Evolutionary conservation across 352 stramenopile species (phyloP), one percentile per base, ranked within the genome.

Genomic region (Phytopythium oedochilum): DNA sequence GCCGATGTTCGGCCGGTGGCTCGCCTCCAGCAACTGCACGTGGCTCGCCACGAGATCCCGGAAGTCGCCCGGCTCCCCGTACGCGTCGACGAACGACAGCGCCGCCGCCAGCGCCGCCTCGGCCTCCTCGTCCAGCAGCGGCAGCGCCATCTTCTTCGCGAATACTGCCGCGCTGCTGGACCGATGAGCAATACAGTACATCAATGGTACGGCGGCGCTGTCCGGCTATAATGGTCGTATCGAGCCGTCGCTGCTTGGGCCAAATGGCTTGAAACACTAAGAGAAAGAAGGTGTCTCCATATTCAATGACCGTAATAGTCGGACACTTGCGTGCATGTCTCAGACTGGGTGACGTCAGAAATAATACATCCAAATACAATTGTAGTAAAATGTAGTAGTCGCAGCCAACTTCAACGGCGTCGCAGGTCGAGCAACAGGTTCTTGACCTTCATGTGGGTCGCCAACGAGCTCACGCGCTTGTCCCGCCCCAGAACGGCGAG

Each of bases 91-190:
- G 25, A 73, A 57, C 26, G 55, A 61, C 26, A 76, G 65, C 26
- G 67, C 64, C 23, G 64, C 61, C 20, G 53, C 60, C 47, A 71
- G 63, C 31, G 55, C 39, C 18, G 36, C 56, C 58, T 73, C 61
- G 22, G 68, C 64, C 39, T 58, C 52, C 48, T 71, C 63, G 23
- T 61, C 59, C 14, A 69, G 53, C 12, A 72, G 51, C 36, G 51
- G 20, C 42, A 70, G 68, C 35, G 67, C 53, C 67, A 75, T 74
- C n/a, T n/a, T n/a, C n/a, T n/a, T n/a, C n/a, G n/a, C n/a, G n/a
- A n/a, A n/a, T n/a, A n/a, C n/a, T n/a, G n/a, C n/a, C n/a, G n/a
- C n/a, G n/a, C n/a, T n/a, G n/a, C 20, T 44, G 38, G n/a, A 22
- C 0, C 39, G 40, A 46, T 46, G 28, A 46, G 40, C 40, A 46